Percentiles rank a stretch among this genome's conserved stretches.
Evolutionary conservation across 2,329 filamentous ascomycete genomes (phyloP).

Genomic region (Ophiostoma sp.): DNA sequence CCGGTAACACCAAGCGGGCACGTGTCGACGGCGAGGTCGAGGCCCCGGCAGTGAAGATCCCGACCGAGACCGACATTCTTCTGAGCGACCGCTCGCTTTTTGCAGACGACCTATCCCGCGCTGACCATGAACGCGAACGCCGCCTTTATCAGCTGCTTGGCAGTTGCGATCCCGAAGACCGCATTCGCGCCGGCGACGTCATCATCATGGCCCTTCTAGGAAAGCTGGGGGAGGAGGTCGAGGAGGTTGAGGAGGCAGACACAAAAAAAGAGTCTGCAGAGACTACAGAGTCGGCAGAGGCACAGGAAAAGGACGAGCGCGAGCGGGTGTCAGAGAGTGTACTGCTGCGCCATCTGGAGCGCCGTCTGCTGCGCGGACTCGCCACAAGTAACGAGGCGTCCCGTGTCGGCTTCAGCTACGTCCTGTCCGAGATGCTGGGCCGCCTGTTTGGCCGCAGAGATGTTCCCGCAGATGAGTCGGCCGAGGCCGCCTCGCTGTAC

Average conservation of each 20-base stretch:
- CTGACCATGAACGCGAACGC: constrained; percentile 55
- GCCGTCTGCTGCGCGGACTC: constrained; percentile 75
- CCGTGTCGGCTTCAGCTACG: constrained; percentile 81
- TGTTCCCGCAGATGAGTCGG: neutral
- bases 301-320: neutral
- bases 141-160: constrained; percentile 57
- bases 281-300: neutral
- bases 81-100: constrained; percentile 43
- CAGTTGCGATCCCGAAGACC: constrained; percentile 52
- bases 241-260: neutral
- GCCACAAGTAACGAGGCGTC: constrained; percentile 87
- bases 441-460: constrained; percentile 57
- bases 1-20: constrained; percentile 22
- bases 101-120: constrained; percentile 42
- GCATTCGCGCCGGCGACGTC: constrained; percentile 54
- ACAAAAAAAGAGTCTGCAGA: neutral
- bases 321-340: constrained; percentile 46
- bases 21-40: constrained; percentile 20
- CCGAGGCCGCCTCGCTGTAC: constrained; percentile 25
- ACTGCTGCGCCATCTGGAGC: constrained; percentile 55
- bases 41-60: neutral
- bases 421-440: constrained; percentile 72
- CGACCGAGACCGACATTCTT: constrained; percentile 18
- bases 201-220: constrained; percentile 53
- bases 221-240: neutral